Conservation (phyloP, 2,329 filamentous ascomycete species). For the Fusarium torulosum region DNA sequence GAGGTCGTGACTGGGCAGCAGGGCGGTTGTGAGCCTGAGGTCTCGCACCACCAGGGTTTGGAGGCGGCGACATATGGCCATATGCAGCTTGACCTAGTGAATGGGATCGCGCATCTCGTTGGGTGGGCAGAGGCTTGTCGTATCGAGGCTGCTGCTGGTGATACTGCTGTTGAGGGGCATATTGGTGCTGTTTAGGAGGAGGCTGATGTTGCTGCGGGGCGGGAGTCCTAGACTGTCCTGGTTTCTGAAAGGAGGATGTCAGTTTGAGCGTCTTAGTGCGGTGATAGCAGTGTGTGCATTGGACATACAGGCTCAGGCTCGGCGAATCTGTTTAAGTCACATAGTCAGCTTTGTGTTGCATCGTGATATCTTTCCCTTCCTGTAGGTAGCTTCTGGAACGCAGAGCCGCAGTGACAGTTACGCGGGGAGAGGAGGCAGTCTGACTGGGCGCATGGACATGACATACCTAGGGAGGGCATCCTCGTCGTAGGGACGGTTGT, state of each 20-base stretch:
- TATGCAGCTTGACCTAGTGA: slow-evolving; percentile 51
- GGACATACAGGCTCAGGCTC: slow-evolving; percentile 76
- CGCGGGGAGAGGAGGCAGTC: slow-evolving; percentile 39
- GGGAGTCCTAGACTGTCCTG: slow-evolving; percentile 49
- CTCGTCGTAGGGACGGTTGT: slow-evolving; percentile 92
- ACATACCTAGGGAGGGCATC: slow-evolving; percentile 88
- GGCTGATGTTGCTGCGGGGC: slow-evolving; percentile 48
- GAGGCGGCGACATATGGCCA: slow-evolving; percentile 65
- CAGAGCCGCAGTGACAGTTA: slow-evolving; percentile 36
- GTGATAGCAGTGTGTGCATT: slow-evolving; percentile 5
- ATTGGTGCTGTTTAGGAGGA: slow-evolving; percentile 45
- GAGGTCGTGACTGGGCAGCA: slow-evolving; percentile 70
- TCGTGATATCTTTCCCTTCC: slow-evolving; percentile 12
- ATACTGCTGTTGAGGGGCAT: slow-evolving; percentile 39
- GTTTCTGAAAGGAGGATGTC: slow-evolving; percentile 53
- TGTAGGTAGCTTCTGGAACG: slow-evolving; percentile 22
- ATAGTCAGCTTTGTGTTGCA: slow-evolving; percentile 46
- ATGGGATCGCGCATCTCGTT: slow-evolving; percentile 47
- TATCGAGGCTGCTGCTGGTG: slow-evolving; percentile 56
- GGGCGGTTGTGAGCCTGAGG: slow-evolving; percentile 63
- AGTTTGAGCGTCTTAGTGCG: slow-evolving; percentile 23
- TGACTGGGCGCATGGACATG: slow-evolving; percentile 2
- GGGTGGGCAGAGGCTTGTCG: slow-evolving; percentile 61
- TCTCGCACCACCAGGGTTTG: slow-evolving; percentile 58
- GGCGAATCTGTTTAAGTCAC: slow-evolving; percentile 68